phyloP scores from a whole-genome alignment of 768 basidiomycete genomes.

The Pisolithus marmoratus region DNA sequence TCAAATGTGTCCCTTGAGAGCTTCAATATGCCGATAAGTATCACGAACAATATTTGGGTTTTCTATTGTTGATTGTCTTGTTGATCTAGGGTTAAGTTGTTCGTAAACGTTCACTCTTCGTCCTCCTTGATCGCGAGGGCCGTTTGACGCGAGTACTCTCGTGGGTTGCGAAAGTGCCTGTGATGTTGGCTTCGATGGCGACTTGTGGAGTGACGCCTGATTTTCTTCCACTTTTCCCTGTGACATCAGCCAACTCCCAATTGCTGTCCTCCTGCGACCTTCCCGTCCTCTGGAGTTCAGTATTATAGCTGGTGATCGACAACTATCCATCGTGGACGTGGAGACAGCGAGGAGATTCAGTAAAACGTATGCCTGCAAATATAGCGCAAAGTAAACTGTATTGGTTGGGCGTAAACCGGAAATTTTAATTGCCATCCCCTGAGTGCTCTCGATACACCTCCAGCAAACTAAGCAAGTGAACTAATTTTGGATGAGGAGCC shows the following conservation, averaged over 20 bases:
- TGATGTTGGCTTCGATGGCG: conserved; percentile 30
- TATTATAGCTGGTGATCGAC: conserved; percentile 28
- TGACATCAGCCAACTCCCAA: conserved; percentile 41
- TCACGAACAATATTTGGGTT: conserved; percentile 54
- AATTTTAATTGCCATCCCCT: too few relatives aligned
- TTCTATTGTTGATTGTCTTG: conserved; percentile 48
- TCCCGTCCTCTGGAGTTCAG: conserved; percentile 42
- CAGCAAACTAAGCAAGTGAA: too few relatives aligned
- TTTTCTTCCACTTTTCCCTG: background rate
- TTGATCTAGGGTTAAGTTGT: conserved; percentile 60
- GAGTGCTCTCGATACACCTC: too few relatives aligned
- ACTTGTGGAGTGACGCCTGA: conserved; percentile 18
- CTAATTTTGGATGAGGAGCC: too few relatives aligned
- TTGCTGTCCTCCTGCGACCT: conserved; percentile 46
- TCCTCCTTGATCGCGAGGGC: conserved; percentile 33
- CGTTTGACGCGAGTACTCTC: conserved; percentile 48
- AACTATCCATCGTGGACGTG: too few relatives aligned
- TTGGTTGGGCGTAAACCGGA: too few relatives aligned
- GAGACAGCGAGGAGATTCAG: too few relatives aligned
- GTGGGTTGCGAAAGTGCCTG: conserved; percentile 64
- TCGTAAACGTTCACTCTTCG: conserved; percentile 1
- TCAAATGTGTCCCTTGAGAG: conserved; percentile 34
- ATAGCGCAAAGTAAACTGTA: too few relatives aligned
- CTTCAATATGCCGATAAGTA: conserved; percentile 55
- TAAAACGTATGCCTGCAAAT: too few relatives aligned